These are phyloP conservation scores for Peniophora sp. DNA, from an alignment of 1,284 basidiomycete species.

Conservation along the genomic window DNA sequence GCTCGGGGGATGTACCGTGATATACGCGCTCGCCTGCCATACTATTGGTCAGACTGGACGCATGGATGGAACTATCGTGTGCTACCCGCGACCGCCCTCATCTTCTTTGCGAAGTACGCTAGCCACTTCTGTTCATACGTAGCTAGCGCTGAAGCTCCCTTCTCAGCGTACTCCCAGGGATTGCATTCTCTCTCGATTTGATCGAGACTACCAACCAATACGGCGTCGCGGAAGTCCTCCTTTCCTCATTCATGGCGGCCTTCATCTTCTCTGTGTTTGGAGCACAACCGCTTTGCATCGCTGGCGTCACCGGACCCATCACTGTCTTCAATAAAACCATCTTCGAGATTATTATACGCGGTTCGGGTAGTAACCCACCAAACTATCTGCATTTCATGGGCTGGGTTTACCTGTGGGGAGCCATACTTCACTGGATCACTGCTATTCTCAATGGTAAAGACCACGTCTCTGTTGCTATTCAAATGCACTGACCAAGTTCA, in stretches of 20 bases:
- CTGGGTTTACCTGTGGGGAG: constrained; percentile 92
- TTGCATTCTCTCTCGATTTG: constrained; percentile 90
- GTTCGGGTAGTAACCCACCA: constrained; percentile 48
- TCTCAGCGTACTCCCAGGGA: constrained; percentile 73
- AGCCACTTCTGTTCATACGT: constrained; percentile 4
- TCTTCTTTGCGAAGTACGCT: constrained; percentile 74
- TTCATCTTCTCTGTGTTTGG: constrained; percentile 89
- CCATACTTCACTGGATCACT: constrained; percentile 86
- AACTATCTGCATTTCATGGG: constrained; percentile 83
- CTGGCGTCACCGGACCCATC: constrained; percentile 90
- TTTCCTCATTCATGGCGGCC: constrained; percentile 82
- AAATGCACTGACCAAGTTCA: constrained; percentile 8
- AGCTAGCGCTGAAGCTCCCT: constrained; percentile 14
- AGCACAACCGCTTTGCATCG: constrained; percentile 88
- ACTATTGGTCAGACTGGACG: constrained; percentile 80
- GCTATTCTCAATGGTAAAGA: constrained; percentile 74
- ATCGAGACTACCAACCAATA: constrained; percentile 89
- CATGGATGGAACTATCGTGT: constrained; percentile 88
- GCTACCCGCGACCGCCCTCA: constrained; percentile 65
- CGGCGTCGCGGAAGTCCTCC: constrained; percentile 81
- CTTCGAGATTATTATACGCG: constrained; percentile 59
- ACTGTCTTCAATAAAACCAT: constrained; percentile 91
- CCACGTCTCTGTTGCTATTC: neutral
- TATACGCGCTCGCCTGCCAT: constrained; percentile 70
- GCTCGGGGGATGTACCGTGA: constrained; percentile 76